Percentiles rank a stretch among this genome's conserved stretches.
Conservation (phyloP, 2,329 filamentous ascomycete species). For the Colletotrichum lindemuthianum region DNA sequence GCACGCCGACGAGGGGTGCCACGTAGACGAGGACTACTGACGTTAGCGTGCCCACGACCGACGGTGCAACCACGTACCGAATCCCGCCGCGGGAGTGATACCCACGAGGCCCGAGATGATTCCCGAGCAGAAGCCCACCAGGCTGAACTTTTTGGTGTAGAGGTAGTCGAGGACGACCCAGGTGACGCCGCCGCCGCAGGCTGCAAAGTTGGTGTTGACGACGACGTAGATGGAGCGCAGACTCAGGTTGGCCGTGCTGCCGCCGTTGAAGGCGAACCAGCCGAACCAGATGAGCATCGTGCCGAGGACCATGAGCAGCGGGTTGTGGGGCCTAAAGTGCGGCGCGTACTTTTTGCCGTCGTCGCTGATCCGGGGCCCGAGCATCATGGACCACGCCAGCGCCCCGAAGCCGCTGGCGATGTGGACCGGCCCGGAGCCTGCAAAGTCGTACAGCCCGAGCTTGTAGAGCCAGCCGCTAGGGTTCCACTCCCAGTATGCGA, state of each 20-base stretch:
- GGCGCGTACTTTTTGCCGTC: slow-evolving; percentile 49
- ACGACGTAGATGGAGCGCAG: slow-evolving; percentile 64
- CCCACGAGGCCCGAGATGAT: slow-evolving; percentile 88
- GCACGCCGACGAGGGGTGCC: slow-evolving; percentile 60
- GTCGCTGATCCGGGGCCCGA: slow-evolving; percentile 65
- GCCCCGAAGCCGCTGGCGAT: slow-evolving; percentile 71
- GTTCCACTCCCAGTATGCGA: slow-evolving; percentile 76
- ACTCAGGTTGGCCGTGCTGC: slow-evolving; percentile 60
- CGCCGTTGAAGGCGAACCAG: slow-evolving; percentile 64
- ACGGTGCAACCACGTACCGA: slow-evolving; percentile 39
- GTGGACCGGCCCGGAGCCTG: slow-evolving; percentile 71
- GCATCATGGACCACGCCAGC: slow-evolving; percentile 70
- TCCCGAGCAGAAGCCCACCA: slow-evolving; percentile 82
- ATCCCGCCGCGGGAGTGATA: slow-evolving; percentile 84
- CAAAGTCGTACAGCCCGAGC: slow-evolving; percentile 68
- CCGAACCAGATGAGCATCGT: slow-evolving; percentile 74
- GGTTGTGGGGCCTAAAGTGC: slow-evolving; percentile 67
- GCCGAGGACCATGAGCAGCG: slow-evolving; percentile 70
- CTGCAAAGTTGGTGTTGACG: slow-evolving; percentile 68
- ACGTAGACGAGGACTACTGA: slow-evolving; percentile 57
- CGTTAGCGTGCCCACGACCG: not conserved
- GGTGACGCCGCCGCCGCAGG: slow-evolving; percentile 61
- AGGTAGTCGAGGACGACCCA: slow-evolving; percentile 65
- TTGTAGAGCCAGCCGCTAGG: slow-evolving; percentile 72
- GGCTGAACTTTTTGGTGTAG: slow-evolving; percentile 57